Base-by-base conservation (phyloP, 805 yeast species). In the Candida rishiriensis region DNA sequence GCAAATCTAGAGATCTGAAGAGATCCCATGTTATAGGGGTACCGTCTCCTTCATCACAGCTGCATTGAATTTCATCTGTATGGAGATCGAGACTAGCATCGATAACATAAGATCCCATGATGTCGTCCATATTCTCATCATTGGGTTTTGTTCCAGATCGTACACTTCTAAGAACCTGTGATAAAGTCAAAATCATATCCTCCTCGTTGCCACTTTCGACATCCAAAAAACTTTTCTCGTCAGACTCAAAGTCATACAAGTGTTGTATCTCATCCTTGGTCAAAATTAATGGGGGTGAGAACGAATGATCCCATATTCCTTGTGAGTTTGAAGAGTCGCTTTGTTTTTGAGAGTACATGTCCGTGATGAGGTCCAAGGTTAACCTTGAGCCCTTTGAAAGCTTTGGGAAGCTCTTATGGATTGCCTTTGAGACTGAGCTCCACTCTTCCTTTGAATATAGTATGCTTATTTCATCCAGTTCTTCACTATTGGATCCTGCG, bases 361-460 rank as follows among this genome's bases (percentile, higher is more conserved):
- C 48, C 3, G 60, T 55, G 7, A 63, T 51, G 34, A 47, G 50
- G 14, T 55, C 54, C 21, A 63, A 38, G 1, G 65, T 51, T 38
- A 48, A 18, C 36, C 50, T 59, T 2, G 62, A 47, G n/a, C 42
- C 38, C 29, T 48, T 49, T 2, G 66, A 61, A 10, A 62, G 45
- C 16, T 50, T 46, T 1, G 65, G 65, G 29, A 62, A 55, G 14
- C 48, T 54, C 3, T 44, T 28, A 38, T 48, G 47, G 29, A 63
- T 55, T 12, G 43, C 50, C 29, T 48, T 42, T 31, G 59, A 37
- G 11, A 60, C 59, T 12, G 54, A 41, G 12, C 43, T 32, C 68
- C 68, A 63, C 44, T 63, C 67, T 10, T 54, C 57, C 40, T 53
- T 55, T 6, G 56, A 38, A 33, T 63, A 63, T 1, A 63, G 37